Base-by-base conservation (phyloP, 2,329 filamentous ascomycete species). In the Xylariales sp. region DNA sequence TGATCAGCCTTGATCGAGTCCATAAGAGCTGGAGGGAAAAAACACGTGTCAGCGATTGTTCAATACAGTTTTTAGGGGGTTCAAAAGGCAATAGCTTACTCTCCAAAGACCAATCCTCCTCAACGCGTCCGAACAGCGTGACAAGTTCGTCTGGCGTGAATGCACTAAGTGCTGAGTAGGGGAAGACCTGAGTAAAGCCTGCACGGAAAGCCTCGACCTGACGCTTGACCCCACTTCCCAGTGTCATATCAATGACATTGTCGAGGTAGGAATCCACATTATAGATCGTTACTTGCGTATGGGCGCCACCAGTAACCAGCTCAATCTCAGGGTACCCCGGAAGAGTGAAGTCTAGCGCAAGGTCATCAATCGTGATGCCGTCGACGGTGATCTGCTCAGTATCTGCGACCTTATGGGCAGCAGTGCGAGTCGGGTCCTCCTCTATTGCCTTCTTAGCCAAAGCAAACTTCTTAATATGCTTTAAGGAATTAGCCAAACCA, bases 1-100 rank as follows among this genome's bases (percentile, higher is more conserved):
- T 98, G 93, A 55, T 98, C 93, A 20, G 93, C 93, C 69, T 98
- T 98, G 69, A 98, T 91, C 1, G 91, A 96, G 59, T 98, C 93
- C 79, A 94, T 94, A 29, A 98, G 79, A 45, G 93, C 88, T 93
- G 46, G 31, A 34, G 46, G 20, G 48, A 52, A 44, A 56, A 37
- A n/a, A n/a, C n/a, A n/a, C n/a, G n/a, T n/a, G n/a, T n/a, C n/a
- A n/a, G n/a, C n/a, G n/a, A n/a, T n/a, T n/a, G n/a, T n/a, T n/a
- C n/a, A n/a, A n/a, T n/a, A n/a, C n/a, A n/a, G n/a, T n/a, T n/a
- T n/a, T n/a, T n/a, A n/a, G n/a, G n/a, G n/a, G n/a, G n/a, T n/a
- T n/a, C n/a, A n/a, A n/a, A n/a, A n/a, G n/a, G n/a, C 8, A 14
- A 5, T 19, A 42, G 74, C 87, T 76, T 78, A 93, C 88, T 98